These are phyloP conservation scores for Blastomyces silverae DNA, from an alignment of 2,329 filamentous ascomycete species.

Conservation along the genomic window DNA sequence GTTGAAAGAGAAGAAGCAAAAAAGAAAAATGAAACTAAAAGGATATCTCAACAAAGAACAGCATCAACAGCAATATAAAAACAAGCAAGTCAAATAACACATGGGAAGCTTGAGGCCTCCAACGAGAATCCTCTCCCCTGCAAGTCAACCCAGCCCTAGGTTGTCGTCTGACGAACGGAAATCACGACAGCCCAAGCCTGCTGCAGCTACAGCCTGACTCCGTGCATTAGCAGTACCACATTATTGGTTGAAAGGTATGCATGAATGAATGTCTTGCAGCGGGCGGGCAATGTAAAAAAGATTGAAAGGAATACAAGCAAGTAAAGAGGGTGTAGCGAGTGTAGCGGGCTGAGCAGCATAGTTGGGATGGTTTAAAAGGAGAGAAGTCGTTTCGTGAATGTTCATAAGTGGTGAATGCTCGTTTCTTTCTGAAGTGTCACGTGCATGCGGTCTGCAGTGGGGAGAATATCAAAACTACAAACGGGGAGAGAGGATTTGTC, in stretches of 20 bases:
- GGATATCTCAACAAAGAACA: not conserved
- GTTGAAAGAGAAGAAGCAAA: not conserved
- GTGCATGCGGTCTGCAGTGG: not conserved
- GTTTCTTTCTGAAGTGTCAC: not conserved
- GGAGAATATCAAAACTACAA: not conserved
- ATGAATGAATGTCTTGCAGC: not conserved
- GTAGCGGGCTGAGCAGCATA: not conserved
- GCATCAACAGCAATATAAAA: not conserved
- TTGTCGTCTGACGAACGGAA: not conserved
- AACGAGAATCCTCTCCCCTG: not conserved
- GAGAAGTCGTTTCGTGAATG: not conserved
- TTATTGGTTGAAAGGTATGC: not conserved
- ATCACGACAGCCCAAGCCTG: not conserved
- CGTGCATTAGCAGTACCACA: not conserved
- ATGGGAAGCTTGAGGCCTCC: conserved; percentile 1
- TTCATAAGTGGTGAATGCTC: not conserved
- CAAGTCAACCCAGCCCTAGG: not conserved
- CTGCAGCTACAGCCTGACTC: not conserved
- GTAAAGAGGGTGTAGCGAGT: not conserved
- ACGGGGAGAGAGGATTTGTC: not conserved
- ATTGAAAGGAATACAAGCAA: not conserved
- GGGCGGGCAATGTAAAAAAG: not conserved
- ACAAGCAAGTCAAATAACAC: not conserved
- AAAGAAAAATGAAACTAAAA: not conserved
- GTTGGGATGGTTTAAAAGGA: not conserved